Base-by-base conservation (phyloP, 2,329 filamentous ascomycete genomes). In the Verticillium klebahnii region DNA sequence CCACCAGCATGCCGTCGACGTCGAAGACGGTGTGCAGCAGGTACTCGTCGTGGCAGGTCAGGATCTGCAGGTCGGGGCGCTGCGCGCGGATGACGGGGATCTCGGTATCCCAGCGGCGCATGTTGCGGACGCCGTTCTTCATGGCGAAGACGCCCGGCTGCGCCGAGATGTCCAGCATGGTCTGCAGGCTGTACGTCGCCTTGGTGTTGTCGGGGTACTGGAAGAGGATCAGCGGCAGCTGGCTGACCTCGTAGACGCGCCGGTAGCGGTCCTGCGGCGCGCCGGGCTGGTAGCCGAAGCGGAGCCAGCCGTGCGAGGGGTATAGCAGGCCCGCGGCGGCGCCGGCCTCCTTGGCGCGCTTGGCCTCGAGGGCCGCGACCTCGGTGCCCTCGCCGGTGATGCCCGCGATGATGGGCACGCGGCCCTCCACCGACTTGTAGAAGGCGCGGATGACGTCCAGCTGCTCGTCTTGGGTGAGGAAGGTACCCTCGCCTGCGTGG, bases 121-220 rank as follows among this genome's bases (percentile, higher is more conserved):
- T 83, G 69, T 84, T 83, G 60, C 82, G 77, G 11, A 84, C 82
- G 23, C 82, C 82, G 64, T 83, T 84, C 75, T 84, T 84, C 80
- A 84, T 84, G 17, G 81, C 81, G 56, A 84, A 81, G 6, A 82
- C 80, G 32, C 81, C 81, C 1, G 81, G 82, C 37, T 75, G 79
- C 8, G 80, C 81, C 2, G 80, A 74, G 60, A 83, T 83, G 58
- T 84, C 81, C 2, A 84, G 76, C 65, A 83, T 76, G 0, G 81
- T 84, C 64, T 83, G 74, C 25, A 84, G 72, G 64, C 70, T 80
- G 68, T 83, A 83, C 1, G 77, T 82, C 3, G 80, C 80, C 69
- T 83, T 82, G 19, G 81, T 83, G 70, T 76, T 78, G 70, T 84
- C 80, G 15, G 80, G 80, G 58, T 83, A 83, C 68, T 83, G 80